phyloP scores from a whole-genome alignment of 139 green algal genomes.

The Chloropicon primus region DNA sequence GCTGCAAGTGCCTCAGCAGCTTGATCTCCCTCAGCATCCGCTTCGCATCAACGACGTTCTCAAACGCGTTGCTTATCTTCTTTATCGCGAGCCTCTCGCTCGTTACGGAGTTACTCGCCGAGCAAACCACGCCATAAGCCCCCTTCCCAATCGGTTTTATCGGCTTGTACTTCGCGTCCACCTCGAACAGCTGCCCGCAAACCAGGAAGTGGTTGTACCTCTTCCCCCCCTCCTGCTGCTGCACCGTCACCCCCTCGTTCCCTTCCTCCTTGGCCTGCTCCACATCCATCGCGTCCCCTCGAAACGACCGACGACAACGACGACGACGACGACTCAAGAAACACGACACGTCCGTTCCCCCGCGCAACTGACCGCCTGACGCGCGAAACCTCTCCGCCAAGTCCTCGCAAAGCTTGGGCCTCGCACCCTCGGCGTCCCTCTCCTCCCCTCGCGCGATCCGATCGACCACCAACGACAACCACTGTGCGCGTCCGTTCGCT shows the following conservation, averaged over 20 bases:
- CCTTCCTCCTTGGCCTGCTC: too few species aligned
- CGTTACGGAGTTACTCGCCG: conserved; percentile 5
- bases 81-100: conserved; percentile 42
- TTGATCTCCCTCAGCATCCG: conserved; percentile 45
- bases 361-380: too few species aligned
- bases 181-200: conserved; percentile 32
- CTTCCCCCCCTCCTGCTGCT: not conserved
- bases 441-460: too few species aligned
- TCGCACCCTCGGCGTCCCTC: too few species aligned
- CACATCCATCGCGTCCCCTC: too few species aligned
- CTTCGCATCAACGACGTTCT: conserved; percentile 40
- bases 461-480: too few species aligned
- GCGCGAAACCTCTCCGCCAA: too few species aligned
- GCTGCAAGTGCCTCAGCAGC: conserved; percentile 36
- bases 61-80: conserved; percentile 44
- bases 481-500: too few species aligned
- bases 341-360: too few species aligned
- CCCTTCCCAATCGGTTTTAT: conserved; percentile 40
- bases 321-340: too few species aligned
- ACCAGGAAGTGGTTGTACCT: conserved; percentile 15
- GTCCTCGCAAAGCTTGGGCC: too few species aligned
- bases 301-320: too few species aligned
- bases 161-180: conserved; percentile 34
- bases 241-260: not conserved
- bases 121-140: conserved; percentile 38